phyloP scores from a whole-genome alignment of 2,329 filamentous ascomycete species.

The Ascocoryne sarcoides region DNA sequence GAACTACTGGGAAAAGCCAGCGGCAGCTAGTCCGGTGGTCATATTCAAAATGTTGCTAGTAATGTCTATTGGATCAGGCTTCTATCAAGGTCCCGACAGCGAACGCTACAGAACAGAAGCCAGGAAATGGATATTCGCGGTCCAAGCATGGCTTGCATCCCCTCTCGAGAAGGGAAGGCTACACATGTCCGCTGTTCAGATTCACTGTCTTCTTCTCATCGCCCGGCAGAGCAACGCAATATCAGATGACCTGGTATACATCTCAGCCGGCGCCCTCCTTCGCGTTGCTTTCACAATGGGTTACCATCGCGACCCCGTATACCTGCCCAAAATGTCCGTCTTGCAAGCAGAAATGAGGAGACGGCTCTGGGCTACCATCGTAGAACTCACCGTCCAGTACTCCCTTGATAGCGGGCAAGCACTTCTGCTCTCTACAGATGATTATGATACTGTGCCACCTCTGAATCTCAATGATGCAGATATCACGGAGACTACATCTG shows the following conservation, averaged over 20 bases:
- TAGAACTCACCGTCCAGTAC: conserved; percentile 45
- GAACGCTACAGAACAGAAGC: conserved; percentile 9
- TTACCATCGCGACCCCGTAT: conserved; percentile 46
- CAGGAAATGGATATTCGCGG: conserved; percentile 19
- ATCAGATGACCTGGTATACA: conserved; percentile 44
- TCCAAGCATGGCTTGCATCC: conserved; percentile 17
- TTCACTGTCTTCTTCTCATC: conserved; percentile 41
- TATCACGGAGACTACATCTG: conserved; percentile 32
- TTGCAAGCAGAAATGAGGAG: conserved; percentile 45
- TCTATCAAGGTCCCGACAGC: conserved; percentile 14
- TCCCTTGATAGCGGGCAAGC: conserved; percentile 43
- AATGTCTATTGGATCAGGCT: conserved; percentile 18
- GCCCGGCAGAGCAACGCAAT: conserved; percentile 40
- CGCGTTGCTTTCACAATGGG: conserved; percentile 49
- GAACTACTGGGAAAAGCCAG: conserved; percentile 31
- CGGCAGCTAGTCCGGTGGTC: conserved; percentile 8
- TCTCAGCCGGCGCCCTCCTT: conserved; percentile 41
- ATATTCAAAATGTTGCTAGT: conserved; percentile 20
- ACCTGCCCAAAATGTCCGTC: conserved; percentile 38
- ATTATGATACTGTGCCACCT: conserved; percentile 43
- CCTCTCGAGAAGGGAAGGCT: conserved; percentile 39
- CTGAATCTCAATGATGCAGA: conserved; percentile 44
- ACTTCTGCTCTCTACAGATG: conserved; percentile 36
- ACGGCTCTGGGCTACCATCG: conserved; percentile 46
- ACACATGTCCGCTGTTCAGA: conserved; percentile 41